A percentile compares a stretch with the other conserved stretches of the same genome.
Evolutionary conservation across 2,329 filamentous ascomycete genomes (phyloP).

Genomic region (Ascochyta pisi): DNA sequence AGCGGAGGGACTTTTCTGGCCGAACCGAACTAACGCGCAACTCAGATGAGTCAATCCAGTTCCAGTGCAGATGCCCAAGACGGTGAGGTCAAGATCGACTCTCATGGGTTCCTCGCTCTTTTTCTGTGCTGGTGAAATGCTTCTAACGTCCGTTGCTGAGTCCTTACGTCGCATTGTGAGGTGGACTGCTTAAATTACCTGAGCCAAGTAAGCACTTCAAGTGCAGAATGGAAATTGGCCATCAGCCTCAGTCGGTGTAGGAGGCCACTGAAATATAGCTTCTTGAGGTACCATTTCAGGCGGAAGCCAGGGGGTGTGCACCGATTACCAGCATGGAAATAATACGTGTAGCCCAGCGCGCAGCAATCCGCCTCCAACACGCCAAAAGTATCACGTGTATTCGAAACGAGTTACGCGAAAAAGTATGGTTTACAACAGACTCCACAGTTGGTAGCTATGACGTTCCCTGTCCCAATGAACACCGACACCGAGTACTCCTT

Average conservation of each 20-base stretch:
- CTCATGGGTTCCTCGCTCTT: slow-evolving; percentile 4
- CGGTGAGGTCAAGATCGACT: slow-evolving; percentile 55
- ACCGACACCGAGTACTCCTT: not conserved
- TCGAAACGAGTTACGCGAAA: slow-evolving; percentile 16
- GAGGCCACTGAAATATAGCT: not conserved
- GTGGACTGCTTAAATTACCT: slow-evolving; percentile 10
- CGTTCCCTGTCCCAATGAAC: not conserved
- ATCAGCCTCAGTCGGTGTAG: not conserved
- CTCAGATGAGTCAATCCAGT: slow-evolving; percentile 65
- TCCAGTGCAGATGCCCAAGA: slow-evolving; percentile 63
- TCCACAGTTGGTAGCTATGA: not conserved
- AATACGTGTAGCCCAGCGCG: not conserved
- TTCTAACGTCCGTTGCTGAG: slow-evolving; percentile 21
- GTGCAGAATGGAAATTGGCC: not conserved
- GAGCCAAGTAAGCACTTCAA: slow-evolving; percentile 4
- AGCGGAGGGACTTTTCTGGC: slow-evolving; percentile 58
- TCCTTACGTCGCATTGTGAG: slow-evolving; percentile 21
- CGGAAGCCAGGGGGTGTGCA: not conserved
- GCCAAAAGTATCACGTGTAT: not conserved
- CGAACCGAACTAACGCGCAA: slow-evolving; percentile 64
- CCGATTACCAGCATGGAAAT: not conserved
- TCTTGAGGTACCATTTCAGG: not conserved
- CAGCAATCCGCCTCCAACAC: not conserved
- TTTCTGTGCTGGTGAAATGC: not conserved
- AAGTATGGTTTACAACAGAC: not conserved